A percentile compares a stretch with the other conserved stretches of the same genome.
Conservation (phyloP, 331 rosid genomes). For the Acacia concinna region DNA sequence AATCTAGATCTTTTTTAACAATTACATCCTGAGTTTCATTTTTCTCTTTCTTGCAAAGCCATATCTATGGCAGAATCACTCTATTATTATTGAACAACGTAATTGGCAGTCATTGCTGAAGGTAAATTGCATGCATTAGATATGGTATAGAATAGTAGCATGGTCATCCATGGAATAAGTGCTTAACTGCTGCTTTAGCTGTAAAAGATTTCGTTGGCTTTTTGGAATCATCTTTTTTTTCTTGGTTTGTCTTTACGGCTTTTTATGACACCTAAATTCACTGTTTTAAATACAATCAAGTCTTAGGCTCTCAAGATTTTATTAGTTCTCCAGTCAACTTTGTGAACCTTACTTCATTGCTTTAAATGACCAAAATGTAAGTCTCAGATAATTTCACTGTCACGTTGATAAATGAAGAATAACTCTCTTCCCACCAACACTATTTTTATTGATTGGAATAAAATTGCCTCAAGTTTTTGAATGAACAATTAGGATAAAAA, state of each 20-base stretch:
- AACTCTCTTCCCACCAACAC: not conserved
- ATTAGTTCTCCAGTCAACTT: not conserved
- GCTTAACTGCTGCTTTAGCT: slow-evolving; percentile 1
- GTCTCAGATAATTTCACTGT: too few relatives aligned
- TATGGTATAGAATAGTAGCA: not conserved
- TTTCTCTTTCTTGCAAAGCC: slow-evolving; percentile 16
- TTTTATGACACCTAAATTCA: not conserved
- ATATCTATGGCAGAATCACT: slow-evolving; percentile 19
- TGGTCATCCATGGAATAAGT: not conserved
- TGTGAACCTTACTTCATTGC: not conserved
- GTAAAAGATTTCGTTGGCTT: not conserved
- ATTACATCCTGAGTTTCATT: not conserved
- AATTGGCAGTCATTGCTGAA: slow-evolving; percentile 6
- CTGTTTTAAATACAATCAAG: not conserved
- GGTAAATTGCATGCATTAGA: slow-evolving; percentile 3
- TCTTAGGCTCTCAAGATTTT: not conserved
- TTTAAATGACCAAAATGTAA: too few relatives aligned
- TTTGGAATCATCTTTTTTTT: not conserved
- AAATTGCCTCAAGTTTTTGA: not conserved
- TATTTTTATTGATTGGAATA: not conserved
- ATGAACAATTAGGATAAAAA: not conserved
- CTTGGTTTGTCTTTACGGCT: not conserved
- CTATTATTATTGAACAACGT: slow-evolving; percentile 4
- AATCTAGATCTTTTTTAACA: slow-evolving; percentile 15
- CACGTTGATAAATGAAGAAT: not conserved